A percentile compares a stretch with the other conserved stretches of the same genome.
Evolutionary conservation across 345 rosid genomes (phyloP).

Genomic region (Jatropha curcas): DNA sequence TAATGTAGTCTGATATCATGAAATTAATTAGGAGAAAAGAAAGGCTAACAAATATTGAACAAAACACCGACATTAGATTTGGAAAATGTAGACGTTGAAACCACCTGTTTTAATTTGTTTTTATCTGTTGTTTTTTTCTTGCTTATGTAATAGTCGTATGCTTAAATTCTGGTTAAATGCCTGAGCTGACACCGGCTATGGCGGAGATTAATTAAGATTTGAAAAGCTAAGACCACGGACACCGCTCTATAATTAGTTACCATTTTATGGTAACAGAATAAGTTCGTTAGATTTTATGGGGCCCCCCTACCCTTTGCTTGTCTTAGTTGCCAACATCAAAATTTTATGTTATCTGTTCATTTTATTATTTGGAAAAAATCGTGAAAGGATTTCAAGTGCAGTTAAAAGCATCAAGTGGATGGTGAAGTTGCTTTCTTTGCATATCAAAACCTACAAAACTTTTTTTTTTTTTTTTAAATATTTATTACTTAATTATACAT

Average conservation of each 20-base stretch:
- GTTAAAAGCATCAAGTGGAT: background rate
- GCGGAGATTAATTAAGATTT: background rate
- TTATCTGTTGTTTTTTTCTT: background rate
- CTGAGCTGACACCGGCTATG: background rate
- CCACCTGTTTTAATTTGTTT: background rate
- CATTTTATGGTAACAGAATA: background rate
- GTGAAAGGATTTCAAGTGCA: background rate
- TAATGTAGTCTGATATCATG: background rate
- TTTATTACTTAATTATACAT: too few species aligned
- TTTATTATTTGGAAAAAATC: background rate
- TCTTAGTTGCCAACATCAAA: background rate
- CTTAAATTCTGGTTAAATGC: too few species aligned
- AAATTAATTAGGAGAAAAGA: background rate
- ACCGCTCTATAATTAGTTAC: background rate
- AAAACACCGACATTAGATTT: constrained; percentile 5
- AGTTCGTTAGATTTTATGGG: constrained; percentile 17
- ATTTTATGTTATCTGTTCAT: background rate
- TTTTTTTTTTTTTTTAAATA: too few species aligned
- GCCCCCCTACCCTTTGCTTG: constrained; percentile 7
- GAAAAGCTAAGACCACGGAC: too few species aligned
- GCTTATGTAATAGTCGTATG: too few species aligned
- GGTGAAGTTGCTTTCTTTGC: constrained; percentile 5
- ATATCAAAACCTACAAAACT: too few species aligned
- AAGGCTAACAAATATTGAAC: background rate
- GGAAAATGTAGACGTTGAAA: background rate